These are phyloP conservation scores for Sclerotinia minor DNA, from an alignment of 2,329 filamentous ascomycete genomes.

Conservation along the genomic window DNA sequence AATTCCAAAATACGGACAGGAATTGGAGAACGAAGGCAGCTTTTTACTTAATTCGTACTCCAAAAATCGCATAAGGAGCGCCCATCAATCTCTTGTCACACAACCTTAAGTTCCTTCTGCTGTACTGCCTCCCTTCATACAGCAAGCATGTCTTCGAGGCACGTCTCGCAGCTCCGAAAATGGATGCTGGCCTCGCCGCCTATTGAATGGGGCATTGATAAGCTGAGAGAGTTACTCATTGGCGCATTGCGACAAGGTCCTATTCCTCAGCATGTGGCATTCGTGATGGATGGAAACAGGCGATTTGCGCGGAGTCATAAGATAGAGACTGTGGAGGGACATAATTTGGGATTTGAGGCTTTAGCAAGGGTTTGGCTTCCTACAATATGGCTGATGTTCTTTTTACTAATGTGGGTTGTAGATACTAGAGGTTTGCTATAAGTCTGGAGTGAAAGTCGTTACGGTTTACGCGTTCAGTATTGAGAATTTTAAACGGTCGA, in stretches of 20 bases:
- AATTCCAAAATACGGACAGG: not conserved
- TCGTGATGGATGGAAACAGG: slow-evolving; percentile 98
- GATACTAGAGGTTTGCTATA: slow-evolving; percentile 98
- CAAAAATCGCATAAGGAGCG: not conserved
- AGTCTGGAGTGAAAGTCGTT: slow-evolving; percentile 92
- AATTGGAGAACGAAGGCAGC: too few relatives aligned
- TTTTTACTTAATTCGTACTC: not conserved
- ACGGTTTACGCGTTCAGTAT: slow-evolving; percentile 99
- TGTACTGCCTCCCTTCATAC: slow-evolving; percentile 1
- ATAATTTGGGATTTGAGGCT: slow-evolving; percentile 93
- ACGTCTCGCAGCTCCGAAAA: slow-evolving; percentile 61
- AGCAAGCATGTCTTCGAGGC: slow-evolving; percentile 50
- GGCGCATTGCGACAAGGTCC: slow-evolving; percentile 86
- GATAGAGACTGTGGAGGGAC: slow-evolving; percentile 95
- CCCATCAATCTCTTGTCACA: slow-evolving; percentile 8
- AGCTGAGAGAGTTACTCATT: slow-evolving; percentile 81
- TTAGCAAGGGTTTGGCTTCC: slow-evolving; percentile 68
- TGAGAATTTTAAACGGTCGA: slow-evolving; percentile 96
- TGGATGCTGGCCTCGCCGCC: slow-evolving; percentile 89
- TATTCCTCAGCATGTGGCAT: slow-evolving; percentile 94
- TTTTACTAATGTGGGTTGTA: slow-evolving; percentile 41
- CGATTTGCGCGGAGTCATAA: slow-evolving; percentile 86
- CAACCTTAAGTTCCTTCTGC: not conserved
- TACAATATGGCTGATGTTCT: not conserved
- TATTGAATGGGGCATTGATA: slow-evolving; percentile 81